Base-by-base conservation (phyloP, 2,329 filamentous ascomycete species). In the Penicillium nordicum region DNA sequence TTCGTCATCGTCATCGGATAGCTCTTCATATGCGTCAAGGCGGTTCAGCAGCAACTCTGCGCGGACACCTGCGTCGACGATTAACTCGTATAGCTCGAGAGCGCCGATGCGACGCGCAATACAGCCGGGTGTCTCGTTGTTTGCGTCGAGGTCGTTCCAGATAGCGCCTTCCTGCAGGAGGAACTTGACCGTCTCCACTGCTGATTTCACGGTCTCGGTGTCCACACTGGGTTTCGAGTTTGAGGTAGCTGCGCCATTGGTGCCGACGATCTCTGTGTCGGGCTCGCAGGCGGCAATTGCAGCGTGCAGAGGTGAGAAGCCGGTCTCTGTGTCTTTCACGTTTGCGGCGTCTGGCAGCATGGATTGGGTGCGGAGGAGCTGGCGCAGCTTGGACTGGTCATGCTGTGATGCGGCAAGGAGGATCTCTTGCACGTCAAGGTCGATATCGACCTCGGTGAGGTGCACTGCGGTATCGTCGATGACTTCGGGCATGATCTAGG, bases 141-240 rank as follows among this genome's bases (percentile, higher is more conserved):
- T 88, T 63, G 80, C 77, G 73, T 97, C 91, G 54, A 97, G 79
- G 72, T 97, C 92, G 76, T 99, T 99, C 94, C 94, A 99, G 65
- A 97, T 97, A 11, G 91, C 94, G 32, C 94, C 94, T 64, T 89
- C 88, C 68, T 92, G 83, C 58, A 97, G 85, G 8, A 97, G 81
- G 68, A 94, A 84, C 63, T 84, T 83, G 5, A 97, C 78, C n/a
- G 53, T 56, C 53, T 52, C 34, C 32, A 52, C 53, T 41, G 41
- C 53, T 30, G 53, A 41, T 30, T 56, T 34, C 18, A 56, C 41
- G 30, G 53, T 46, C 29, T 56, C 48, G 0, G 88, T 87, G 50
- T 86, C 84, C 53, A 82, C 81, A 3, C 86, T 56, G 4, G 48
- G 23, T 10, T 42, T 55, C n/a, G 48, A 41, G 10, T 55, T 36